These are phyloP conservation scores for Coniferiporia sulphurascens DNA, from an alignment of 1,284 basidiomycete genomes.

Conservation along the genomic window DNA sequence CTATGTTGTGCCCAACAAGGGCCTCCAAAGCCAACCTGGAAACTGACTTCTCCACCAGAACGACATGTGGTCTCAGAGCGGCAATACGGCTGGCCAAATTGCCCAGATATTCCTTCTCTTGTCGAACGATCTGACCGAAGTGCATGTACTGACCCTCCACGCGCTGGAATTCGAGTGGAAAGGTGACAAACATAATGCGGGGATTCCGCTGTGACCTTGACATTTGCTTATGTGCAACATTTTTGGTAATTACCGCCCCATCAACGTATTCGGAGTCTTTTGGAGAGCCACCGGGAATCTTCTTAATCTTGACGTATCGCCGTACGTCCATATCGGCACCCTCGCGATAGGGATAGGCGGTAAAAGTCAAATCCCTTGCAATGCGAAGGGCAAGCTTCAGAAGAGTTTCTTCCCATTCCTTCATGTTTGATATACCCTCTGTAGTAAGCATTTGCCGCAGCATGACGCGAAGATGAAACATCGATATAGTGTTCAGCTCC, in stretches of 20 bases:
- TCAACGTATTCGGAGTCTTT: slow-evolving; percentile 95
- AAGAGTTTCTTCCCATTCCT: slow-evolving; percentile 83
- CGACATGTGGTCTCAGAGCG: slow-evolving; percentile 86
- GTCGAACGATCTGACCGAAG: slow-evolving; percentile 87
- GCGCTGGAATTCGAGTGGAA: slow-evolving; percentile 93
- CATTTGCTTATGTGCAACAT: slow-evolving; percentile 94
- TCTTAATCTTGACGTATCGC: slow-evolving; percentile 97
- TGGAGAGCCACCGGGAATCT: slow-evolving; percentile 91
- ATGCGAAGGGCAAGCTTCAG: slow-evolving; percentile 76
- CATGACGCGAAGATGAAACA: slow-evolving; percentile 85
- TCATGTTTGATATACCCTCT: slow-evolving; percentile 71
- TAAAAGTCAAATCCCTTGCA: slow-evolving; percentile 73
- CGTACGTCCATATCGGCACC: slow-evolving; percentile 94
- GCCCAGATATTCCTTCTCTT: slow-evolving; percentile 92
- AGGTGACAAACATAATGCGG: slow-evolving; percentile 93
- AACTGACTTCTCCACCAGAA: slow-evolving; percentile 90
- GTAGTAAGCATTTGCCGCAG: slow-evolving; percentile 81
- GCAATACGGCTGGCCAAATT: slow-evolving; percentile 88
- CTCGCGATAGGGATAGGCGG: slow-evolving; percentile 66
- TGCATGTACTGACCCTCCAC: slow-evolving; percentile 93
- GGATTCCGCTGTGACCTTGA: slow-evolving; percentile 68
- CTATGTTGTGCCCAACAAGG: slow-evolving; percentile 83
- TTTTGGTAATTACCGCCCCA: slow-evolving; percentile 97
- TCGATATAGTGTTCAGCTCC: slow-evolving; percentile 78
- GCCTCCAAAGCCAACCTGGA: slow-evolving; percentile 89